A percentile compares a stretch with the other conserved stretches of the same genome.
Conservation (phyloP, 1,139 yeast genomes). For the Yamadazyma membranifaciens region DNA sequence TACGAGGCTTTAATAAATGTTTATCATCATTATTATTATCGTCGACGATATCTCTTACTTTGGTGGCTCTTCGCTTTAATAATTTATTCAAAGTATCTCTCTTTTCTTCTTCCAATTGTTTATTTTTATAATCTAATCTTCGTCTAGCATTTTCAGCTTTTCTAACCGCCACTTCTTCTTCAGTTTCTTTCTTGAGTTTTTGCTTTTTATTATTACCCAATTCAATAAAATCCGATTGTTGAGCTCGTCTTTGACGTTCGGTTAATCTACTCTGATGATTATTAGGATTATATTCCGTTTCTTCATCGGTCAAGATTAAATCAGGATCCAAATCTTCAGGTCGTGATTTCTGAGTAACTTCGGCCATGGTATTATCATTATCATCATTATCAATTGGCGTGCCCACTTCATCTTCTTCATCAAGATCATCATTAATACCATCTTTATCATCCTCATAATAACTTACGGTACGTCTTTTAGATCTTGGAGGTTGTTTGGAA, state of each 20-base stretch:
- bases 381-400: slow-evolving; percentile 5
- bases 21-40: slow-evolving; percentile 15
- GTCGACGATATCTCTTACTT: slow-evolving; percentile 39
- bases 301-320: slow-evolving; percentile 43
- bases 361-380: neutral
- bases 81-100: slow-evolving; percentile 85
- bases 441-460: slow-evolving; percentile 38
- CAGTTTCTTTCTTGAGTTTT: slow-evolving; percentile 56
- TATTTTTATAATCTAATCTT: slow-evolving; percentile 80
- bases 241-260: slow-evolving; percentile 54
- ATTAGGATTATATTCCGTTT: slow-evolving; percentile 41
- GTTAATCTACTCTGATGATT: slow-evolving; percentile 59
- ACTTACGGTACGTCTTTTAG: slow-evolving; percentile 29
- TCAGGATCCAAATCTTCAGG: slow-evolving; percentile 38
- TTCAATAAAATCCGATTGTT: slow-evolving; percentile 33
- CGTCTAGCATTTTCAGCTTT: slow-evolving; percentile 89
- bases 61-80: slow-evolving; percentile 77
- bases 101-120: slow-evolving; percentile 87
- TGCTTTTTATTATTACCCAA: slow-evolving; percentile 18
- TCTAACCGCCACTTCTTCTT: slow-evolving; percentile 77
- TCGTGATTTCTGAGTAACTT: slow-evolving; percentile 5
- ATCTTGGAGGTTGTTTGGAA: slow-evolving; percentile 17
- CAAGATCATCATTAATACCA: slow-evolving; percentile 28
- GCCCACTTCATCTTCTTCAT: slow-evolving; percentile 24
- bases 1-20: slow-evolving; percentile 28